Base-by-base conservation (phyloP, 768 basidiomycete genomes). In the Zangia roseola region DNA sequence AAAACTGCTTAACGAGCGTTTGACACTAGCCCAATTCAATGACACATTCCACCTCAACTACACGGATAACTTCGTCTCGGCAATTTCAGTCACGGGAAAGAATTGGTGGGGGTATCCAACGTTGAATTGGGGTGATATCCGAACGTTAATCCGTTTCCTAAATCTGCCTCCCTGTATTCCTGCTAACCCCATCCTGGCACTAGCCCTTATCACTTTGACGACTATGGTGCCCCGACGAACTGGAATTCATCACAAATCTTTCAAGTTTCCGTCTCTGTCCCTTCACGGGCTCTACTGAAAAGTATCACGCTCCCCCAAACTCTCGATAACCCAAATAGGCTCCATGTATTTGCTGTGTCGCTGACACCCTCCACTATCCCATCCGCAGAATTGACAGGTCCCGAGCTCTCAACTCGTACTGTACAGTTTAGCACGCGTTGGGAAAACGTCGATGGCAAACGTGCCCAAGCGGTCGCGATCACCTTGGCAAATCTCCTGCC, bases 401-500 rank as follows among this genome's bases (percentile, higher is more conserved):
- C 72, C 0, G 62, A 58, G 0, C 65, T 80, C 24, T 66, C 72
- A 14, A 57, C 79, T 41, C 75, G 76, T 23, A 65, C 63, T 12
- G 73, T 71, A 1, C 67, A 71, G 10, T 79, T 79, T 45, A 73
- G 74, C 9, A 72, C 70, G 0, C 70, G 77, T 20, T 80, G 77
- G 78, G 71, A 74, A 28, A 58, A 69, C 17, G 58, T 73, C 23
- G 36, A 65, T 23, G 67, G 64, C 2, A 57, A 58, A 40, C 72
- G 71, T 21, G 72, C 72, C 5, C 79, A 81, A 53, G 72, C 70
- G 0, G 73, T 83, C 0, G 76, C 79, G 37, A 71, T 83, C 35
- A 79, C 77, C 0, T 53, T 83, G 12, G 73, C 74, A 21, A 83
- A 83, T 52, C 63, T 80, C 10, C 63, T 78, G 7, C 74, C 80